Evolutionary conservation across 139 green algal genomes (phyloP).

Genomic region (Coccomyxa sp.): DNA sequence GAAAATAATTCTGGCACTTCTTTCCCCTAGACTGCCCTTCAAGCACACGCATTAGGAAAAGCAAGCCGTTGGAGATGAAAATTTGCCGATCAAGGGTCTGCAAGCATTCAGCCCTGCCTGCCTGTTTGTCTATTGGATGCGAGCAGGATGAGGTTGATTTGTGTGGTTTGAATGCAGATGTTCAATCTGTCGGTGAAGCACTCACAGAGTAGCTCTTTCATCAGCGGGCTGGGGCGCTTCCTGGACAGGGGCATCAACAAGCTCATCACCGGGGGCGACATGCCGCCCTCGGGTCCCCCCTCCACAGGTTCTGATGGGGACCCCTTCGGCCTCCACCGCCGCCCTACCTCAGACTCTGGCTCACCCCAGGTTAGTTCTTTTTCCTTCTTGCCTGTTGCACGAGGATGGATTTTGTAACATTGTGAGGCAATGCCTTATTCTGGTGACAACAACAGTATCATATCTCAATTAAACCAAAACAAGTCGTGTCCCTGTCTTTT

Average conservation of each 20-base stretch:
- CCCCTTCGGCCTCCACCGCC: neutral
- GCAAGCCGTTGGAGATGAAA: neutral
- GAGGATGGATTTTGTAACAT: neutral
- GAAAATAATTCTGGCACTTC: neutral
- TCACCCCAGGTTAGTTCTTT: neutral
- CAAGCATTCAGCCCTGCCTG: neutral
- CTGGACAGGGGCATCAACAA: slow-evolving; percentile 48
- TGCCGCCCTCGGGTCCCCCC: neutral
- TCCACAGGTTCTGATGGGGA: neutral
- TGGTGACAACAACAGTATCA: neutral
- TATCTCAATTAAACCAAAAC: neutral
- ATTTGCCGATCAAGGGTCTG: neutral
- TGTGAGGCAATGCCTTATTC: neutral
- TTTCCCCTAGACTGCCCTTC: neutral
- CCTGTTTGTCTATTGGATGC: neutral
- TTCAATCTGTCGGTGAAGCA: slow-evolving; percentile 33
- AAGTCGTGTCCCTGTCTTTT: too few relatives aligned
- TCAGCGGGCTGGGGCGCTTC: slow-evolving; percentile 44
- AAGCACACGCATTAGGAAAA: neutral
- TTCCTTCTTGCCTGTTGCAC: neutral
- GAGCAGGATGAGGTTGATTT: neutral
- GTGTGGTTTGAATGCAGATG: slow-evolving; percentile 12
- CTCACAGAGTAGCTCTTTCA: slow-evolving; percentile 13
- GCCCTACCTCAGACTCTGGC: neutral
- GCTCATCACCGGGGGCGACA: slow-evolving; percentile 36